A percentile compares a stretch with the other conserved stretches of the same genome.
Evolutionary conservation across 768 basidiomycete genomes (phyloP).

Genomic region (Clitopilus passeckerianus): DNA sequence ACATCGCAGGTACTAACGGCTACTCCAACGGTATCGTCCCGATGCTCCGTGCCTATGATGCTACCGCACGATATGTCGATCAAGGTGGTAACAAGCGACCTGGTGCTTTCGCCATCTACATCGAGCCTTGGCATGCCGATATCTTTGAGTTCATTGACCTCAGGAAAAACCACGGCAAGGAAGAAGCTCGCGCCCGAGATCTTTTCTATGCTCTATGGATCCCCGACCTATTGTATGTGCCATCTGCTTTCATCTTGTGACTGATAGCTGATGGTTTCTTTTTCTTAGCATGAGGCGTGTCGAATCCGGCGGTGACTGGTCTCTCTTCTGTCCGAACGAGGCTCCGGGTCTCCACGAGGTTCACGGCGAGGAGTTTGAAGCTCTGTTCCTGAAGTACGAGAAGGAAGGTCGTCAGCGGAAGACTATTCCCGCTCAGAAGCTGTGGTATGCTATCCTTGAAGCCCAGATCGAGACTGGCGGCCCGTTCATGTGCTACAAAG

Average conservation of each 20-base stretch:
- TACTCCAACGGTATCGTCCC: slow-evolving; percentile 99
- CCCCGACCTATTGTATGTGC: slow-evolving; percentile 84
- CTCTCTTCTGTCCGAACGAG: slow-evolving; percentile 97
- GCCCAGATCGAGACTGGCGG: slow-evolving; percentile 97
- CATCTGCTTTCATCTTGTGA: neutral
- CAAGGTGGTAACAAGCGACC: slow-evolving; percentile 99
- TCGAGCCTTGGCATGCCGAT: slow-evolving; percentile 99
- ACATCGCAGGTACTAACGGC: slow-evolving; percentile 98
- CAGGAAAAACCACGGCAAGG: slow-evolving; percentile 98
- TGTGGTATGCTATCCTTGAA: slow-evolving; percentile 97
- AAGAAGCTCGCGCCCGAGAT: slow-evolving; percentile 93
- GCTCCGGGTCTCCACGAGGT: slow-evolving; percentile 88
- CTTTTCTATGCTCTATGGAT: slow-evolving; percentile 99
- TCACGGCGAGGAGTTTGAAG: slow-evolving; percentile 86
- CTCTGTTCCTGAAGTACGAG: slow-evolving; percentile 83
- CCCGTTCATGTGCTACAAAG: slow-evolving; percentile 99
- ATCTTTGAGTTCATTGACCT: slow-evolving; percentile 97
- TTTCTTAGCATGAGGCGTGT: slow-evolving; percentile 88
- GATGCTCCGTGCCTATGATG: slow-evolving; percentile 97
- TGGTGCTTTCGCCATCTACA: slow-evolving; percentile 96
- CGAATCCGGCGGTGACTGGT: slow-evolving; percentile 86
- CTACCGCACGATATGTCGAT: slow-evolving; percentile 97
- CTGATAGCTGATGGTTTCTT: neutral
- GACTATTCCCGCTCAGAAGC: slow-evolving; percentile 89
- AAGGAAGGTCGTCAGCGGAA: slow-evolving; percentile 82